Evolutionary conservation across 495 filamentous ascomycete species (phyloP), one percentile per base, ranked within the genome.

Genomic region (Evernia prunastri): DNA sequence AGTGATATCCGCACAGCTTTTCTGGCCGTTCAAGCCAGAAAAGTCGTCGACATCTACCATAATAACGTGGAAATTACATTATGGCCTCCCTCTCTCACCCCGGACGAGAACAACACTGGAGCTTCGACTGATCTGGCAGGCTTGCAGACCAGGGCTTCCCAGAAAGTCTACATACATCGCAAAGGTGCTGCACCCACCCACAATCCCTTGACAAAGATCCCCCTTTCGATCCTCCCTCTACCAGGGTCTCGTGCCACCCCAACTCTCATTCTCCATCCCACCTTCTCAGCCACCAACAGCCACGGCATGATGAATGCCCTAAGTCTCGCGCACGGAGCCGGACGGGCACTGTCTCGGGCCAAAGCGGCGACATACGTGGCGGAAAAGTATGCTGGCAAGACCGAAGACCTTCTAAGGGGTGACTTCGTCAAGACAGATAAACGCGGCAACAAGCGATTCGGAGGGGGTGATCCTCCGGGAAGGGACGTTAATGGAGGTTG

Each of bases 181-280:
- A 77, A 77, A 68, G 75, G 75, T 35, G 75, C 74, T 18, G 75
- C 75, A 3, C 75, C 75, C 0, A 64, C 71, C 1, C 63, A 65
- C 56, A 27, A 63, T 39, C 59, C 66, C n/a, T 11, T 35, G 42
- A 66, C 59, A n/a, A 29, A 67, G 51, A 20, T 42, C 12, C 62
- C 71, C 18, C 64, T 68, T 2, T 13, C 69, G 1, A 63, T 76
- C 31, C 72, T 77, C 29, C 75, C 75, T 1, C 72, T 77, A 17
- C 75, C 75, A 0, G 75, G 73, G 17, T 76, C 74, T 6, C 72
- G 75, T 0, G 75, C 70, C 3, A 75, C 73, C 1, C 75, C 74
- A 18, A 77, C 75, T 1, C 61, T 77, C 0, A 65, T 77, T 25
- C 67, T 77, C 0, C 68, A 63, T 13, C 75, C 75, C 7, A 51